A percentile compares a stretch with the other conserved stretches of the same genome.
phyloP scores from a whole-genome alignment of 2,329 filamentous ascomycete genomes.

The Hymenoscyphus fraxineus region DNA sequence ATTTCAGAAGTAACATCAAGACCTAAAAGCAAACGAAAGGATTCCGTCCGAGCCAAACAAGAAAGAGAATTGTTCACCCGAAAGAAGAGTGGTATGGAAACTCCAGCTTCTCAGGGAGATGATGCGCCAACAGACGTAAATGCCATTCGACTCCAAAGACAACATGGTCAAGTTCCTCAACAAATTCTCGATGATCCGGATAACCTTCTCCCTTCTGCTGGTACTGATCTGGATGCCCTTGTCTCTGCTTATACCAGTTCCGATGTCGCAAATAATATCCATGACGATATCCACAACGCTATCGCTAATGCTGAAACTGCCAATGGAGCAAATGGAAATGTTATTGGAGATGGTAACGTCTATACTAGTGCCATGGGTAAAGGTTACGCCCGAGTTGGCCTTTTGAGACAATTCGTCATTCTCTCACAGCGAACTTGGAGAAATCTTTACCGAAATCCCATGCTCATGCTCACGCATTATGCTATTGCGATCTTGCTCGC shows the following conservation, averaged over 20 bases:
- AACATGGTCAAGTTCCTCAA: constrained; percentile 49
- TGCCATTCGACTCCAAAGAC: constrained; percentile 52
- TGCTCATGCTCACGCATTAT: constrained; percentile 98
- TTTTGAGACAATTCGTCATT: constrained; percentile 79
- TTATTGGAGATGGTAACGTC: constrained; percentile 46
- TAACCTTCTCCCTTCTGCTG: constrained; percentile 57
- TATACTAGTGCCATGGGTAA: constrained; percentile 61
- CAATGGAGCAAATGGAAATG: constrained; percentile 61
- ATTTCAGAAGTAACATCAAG: constrained; percentile 58
- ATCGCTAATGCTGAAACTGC: constrained; percentile 60
- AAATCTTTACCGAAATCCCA: constrained; percentile 94
- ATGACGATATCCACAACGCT: constrained; percentile 73
- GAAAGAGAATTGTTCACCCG: constrained; percentile 88
- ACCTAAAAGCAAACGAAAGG: constrained; percentile 66
- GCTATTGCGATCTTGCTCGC: constrained; percentile 93
- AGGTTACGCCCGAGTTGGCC: constrained; percentile 78
- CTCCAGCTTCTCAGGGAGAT: constrained; percentile 60
- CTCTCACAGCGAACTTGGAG: constrained; percentile 90
- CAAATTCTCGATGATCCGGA: constrained; percentile 68
- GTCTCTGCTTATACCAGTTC: constrained; percentile 74
- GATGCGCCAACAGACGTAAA: constrained; percentile 43
- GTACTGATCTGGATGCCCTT: constrained; percentile 72
- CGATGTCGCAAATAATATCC: constrained; percentile 68
- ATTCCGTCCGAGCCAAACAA: constrained; percentile 81
- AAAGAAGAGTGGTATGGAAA: constrained; percentile 62